These are phyloP conservation scores for Ascochyta pisi DNA, from an alignment of 2,329 filamentous ascomycete species.

Conservation along the genomic window DNA sequence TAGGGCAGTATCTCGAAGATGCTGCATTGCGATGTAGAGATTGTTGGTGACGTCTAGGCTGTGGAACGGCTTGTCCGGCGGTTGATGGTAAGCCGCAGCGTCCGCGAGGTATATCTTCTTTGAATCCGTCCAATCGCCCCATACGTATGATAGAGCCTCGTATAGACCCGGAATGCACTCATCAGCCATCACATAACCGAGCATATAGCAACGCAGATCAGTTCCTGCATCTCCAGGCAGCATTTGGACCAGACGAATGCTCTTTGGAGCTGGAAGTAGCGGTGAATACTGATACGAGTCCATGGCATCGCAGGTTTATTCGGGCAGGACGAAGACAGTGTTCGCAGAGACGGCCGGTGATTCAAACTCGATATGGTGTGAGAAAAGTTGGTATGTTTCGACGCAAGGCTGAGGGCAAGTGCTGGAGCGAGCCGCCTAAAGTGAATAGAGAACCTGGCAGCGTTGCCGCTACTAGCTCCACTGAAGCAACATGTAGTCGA, in stretches of 20 bases:
- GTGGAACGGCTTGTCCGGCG: no score
- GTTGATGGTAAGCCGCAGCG: no score
- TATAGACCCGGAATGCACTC: not conserved
- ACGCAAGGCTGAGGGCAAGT: no score
- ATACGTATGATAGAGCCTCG: conserved; percentile 8
- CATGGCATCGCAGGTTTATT: not conserved
- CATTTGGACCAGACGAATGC: not conserved
- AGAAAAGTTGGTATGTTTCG: no score
- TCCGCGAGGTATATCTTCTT: not conserved
- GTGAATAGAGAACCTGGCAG: no score
- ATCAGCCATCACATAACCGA: not conserved
- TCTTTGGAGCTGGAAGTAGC: not conserved
- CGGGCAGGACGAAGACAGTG: no score
- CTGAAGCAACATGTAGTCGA: no score
- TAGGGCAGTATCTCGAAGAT: not conserved
- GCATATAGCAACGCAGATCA: not conserved
- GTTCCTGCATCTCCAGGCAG: not conserved
- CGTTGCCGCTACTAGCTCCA: no score
- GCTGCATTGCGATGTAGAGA: not conserved
- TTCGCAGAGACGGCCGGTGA: no score
- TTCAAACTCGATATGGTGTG: no score
- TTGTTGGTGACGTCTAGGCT: not conserved
- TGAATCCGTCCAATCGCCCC: not conserved
- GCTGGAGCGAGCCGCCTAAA: no score
- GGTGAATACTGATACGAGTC: not conserved